A percentile compares a stretch with the other conserved stretches of the same genome.
phyloP scores from a whole-genome alignment of 345 rosid genomes.

The Ceriops decandra region DNA sequence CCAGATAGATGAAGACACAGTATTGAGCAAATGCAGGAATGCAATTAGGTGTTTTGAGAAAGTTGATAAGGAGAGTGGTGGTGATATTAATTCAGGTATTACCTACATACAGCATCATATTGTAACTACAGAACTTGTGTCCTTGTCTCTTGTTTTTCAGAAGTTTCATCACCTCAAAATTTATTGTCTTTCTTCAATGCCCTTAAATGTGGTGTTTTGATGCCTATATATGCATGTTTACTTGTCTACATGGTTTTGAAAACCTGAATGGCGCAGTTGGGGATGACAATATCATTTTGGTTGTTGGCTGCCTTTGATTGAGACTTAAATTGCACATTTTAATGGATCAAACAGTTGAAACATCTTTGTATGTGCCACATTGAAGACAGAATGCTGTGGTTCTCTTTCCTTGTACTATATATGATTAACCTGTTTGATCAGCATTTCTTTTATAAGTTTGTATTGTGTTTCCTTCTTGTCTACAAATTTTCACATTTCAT shows the following conservation, averaged over 20 bases:
- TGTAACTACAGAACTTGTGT: background rate
- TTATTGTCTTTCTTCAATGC: background rate
- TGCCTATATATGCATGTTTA: background rate
- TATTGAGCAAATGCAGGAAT: conserved; percentile 58
- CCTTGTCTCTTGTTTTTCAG: background rate
- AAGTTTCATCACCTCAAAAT: background rate
- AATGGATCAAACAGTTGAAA: background rate
- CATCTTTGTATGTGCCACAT: background rate
- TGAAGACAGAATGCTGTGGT: too few species aligned
- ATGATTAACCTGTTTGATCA: background rate
- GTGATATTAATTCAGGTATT: conserved; percentile 63
- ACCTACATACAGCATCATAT: background rate
- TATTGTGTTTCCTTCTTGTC: background rate
- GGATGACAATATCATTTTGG: background rate
- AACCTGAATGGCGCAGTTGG: background rate
- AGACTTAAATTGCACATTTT: background rate
- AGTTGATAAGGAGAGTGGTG: conserved; percentile 46
- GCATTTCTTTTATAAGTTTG: background rate
- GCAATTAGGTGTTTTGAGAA: conserved; percentile 47
- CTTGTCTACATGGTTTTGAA: too few species aligned
- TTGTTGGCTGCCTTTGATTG: background rate
- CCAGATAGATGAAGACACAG: conserved; percentile 57
- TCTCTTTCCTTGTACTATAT: background rate
- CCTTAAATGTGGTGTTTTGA: background rate
- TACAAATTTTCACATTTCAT: background rate